Conservation (phyloP, 108 stramenopile genomes). For the Fragilariopsis cylindrus region DNA sequence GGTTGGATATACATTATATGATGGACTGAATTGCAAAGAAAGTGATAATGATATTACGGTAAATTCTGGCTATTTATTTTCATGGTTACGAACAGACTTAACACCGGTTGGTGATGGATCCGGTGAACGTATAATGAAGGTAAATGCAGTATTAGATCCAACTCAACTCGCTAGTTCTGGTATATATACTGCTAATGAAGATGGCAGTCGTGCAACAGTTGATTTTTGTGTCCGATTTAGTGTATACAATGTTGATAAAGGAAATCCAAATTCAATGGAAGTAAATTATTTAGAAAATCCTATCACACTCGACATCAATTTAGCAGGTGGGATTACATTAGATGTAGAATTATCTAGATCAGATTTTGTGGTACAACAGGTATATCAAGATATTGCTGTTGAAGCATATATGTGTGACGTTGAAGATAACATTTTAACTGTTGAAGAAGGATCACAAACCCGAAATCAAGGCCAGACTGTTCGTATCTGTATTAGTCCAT, state of each 20-base stretch:
- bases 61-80: conserved; percentile 4
- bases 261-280: not conserved
- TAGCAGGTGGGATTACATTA: not conserved
- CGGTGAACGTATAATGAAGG: not conserved
- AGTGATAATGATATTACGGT: conserved; percentile 7
- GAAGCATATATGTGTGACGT: conserved; percentile 12
- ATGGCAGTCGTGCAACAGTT: not conserved
- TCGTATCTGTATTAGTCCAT: conserved; percentile 23
- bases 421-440: not conserved
- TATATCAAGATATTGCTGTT: not conserved
- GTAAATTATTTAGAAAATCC: conserved; percentile 13
- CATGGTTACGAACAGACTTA: not conserved
- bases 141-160: not conserved
- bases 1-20: conserved; percentile 6
- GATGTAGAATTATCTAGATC: not conserved
- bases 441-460: conserved; percentile 1
- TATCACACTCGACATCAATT: not conserved
- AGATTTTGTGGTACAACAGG: not conserved
- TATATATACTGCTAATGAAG: not conserved
- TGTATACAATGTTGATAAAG: conserved; percentile 1
- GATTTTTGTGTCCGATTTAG: conserved; percentile 17
- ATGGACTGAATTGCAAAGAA: conserved; percentile 12
- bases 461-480: conserved; percentile 18
- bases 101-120: not conserved
- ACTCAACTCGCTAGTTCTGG: not conserved